phyloP scores from a whole-genome alignment of 805 yeast species.

The Barnettozyma sp. region DNA sequence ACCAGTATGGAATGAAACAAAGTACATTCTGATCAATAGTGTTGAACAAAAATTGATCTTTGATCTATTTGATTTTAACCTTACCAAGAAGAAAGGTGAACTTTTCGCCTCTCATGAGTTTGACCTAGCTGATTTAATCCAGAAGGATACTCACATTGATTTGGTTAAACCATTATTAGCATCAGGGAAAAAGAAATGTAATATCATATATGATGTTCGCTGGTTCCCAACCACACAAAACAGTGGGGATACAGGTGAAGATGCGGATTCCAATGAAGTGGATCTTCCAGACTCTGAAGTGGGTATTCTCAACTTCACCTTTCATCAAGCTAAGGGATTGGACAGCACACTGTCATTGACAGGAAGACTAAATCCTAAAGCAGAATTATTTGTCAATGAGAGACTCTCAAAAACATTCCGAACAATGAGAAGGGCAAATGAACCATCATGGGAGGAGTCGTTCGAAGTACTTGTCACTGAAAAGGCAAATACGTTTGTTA shows the following conservation, averaged over 20 bases:
- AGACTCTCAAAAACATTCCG: constrained; percentile 51
- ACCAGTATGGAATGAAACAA: constrained; percentile 64
- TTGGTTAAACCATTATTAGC: constrained; percentile 22
- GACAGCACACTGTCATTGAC: constrained; percentile 44
- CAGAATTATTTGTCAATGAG: constrained; percentile 55
- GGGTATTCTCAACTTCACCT: constrained; percentile 60
- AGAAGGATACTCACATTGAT: constrained; percentile 35
- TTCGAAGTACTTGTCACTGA: constrained; percentile 57
- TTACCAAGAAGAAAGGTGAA: constrained; percentile 47
- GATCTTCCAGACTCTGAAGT: constrained; percentile 51
- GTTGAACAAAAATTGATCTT: constrained; percentile 52
- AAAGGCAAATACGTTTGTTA: constrained; percentile 48
- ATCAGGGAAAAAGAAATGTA: constrained; percentile 52
- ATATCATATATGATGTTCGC: constrained; percentile 46
- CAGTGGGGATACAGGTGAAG: constrained; percentile 15
- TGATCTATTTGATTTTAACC: constrained; percentile 45
- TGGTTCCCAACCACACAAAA: constrained; percentile 31
- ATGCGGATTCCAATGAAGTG: constrained; percentile 26
- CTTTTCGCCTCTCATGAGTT: constrained; percentile 44
- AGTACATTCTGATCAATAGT: constrained; percentile 48
- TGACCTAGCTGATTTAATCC: constrained; percentile 54
- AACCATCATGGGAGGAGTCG: constrained; percentile 64
- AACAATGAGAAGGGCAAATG: constrained; percentile 58
- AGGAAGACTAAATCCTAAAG: constrained; percentile 50
- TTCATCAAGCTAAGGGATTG: constrained; percentile 55